These are phyloP conservation scores for Neonectria sp. DNA, from an alignment of 2,329 filamentous ascomycete species.

Conservation along the genomic window DNA sequence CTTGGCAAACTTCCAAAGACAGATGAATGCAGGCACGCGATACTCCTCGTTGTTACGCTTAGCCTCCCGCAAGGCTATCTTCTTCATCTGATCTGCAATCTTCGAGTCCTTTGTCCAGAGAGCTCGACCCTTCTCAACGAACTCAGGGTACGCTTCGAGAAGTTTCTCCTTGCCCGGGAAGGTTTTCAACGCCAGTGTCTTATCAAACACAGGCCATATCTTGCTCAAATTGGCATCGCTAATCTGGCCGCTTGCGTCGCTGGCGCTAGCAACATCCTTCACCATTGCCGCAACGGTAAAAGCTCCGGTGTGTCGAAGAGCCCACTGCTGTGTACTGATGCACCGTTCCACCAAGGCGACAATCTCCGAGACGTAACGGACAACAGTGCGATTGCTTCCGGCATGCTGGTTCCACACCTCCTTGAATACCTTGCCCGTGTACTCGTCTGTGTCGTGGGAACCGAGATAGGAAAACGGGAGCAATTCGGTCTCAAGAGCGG, in stretches of 20 bases:
- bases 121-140: conserved; percentile 75
- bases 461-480: conserved; percentile 92
- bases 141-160: conserved; percentile 83
- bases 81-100: conserved; percentile 78
- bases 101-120: conserved; percentile 69
- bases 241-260: conserved; percentile 71
- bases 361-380: conserved; percentile 89
- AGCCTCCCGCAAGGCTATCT: conserved; percentile 87
- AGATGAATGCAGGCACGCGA: conserved; percentile 80
- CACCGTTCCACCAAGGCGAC: conserved; percentile 75
- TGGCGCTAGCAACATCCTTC: conserved; percentile 73
- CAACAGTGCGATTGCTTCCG: conserved; percentile 84
- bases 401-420: conserved; percentile 94
- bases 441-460: conserved; percentile 87
- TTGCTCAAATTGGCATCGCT: conserved; percentile 71
- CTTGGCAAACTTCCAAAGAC: conserved; percentile 80
- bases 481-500: conserved; percentile 79
- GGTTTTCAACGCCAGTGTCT: conserved; percentile 87
- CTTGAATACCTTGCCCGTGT: conserved; percentile 83
- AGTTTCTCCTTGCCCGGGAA: conserved; percentile 94
- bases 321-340: conserved; percentile 88
- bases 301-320: conserved; percentile 89
- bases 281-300: conserved; percentile 84
- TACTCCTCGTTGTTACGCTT: conserved; percentile 93
- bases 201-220: conserved; percentile 89